Evolutionary conservation across 225 moss, liverwort and hornwort genomes (phyloP).

Genomic region (Ulota crispa): DNA sequence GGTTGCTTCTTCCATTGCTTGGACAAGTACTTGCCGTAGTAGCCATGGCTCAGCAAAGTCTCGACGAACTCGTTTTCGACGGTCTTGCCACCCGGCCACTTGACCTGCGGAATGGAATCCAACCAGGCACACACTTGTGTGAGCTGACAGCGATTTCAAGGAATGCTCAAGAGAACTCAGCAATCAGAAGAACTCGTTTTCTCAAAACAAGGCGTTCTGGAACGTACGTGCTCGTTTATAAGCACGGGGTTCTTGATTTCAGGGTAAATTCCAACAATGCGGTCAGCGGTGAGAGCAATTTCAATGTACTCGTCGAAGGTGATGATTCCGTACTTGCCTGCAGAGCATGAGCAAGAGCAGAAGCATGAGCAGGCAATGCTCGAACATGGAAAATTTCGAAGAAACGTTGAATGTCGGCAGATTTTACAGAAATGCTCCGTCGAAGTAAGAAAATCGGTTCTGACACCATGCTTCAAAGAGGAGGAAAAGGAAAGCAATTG

Average conservation of each 20-base stretch:
- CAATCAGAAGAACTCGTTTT: background rate
- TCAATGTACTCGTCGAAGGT: slow-evolving; percentile 81
- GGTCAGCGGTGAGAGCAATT: slow-evolving; percentile 67
- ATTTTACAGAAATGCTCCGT: background rate
- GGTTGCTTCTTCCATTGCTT: slow-evolving; percentile 67
- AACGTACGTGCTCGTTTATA: slow-evolving; percentile 74
- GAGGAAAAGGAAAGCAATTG: background rate
- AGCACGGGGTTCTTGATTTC: slow-evolving; percentile 87
- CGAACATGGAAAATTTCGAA: background rate
- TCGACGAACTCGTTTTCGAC: slow-evolving; percentile 62
- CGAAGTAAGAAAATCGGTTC: background rate
- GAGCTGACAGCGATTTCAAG: background rate
- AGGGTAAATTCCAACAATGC: slow-evolving; percentile 84
- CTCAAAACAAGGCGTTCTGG: background rate
- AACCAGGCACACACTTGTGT: background rate
- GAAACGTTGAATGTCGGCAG: background rate
- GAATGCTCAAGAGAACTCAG: background rate
- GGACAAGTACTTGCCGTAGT: slow-evolving; percentile 70
- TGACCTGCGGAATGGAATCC: slow-evolving; percentile 53
- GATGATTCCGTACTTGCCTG: slow-evolving; percentile 50
- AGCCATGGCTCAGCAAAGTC: slow-evolving; percentile 70
- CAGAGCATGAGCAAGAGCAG: background rate
- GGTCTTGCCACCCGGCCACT: slow-evolving; percentile 70
- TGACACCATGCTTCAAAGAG: background rate
- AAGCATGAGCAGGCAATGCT: background rate